Evolutionary conservation across 75 land plant genomes (phyloP), one percentile per base, ranked within the genome.

Genomic region (Pinus albicaulis): DNA sequence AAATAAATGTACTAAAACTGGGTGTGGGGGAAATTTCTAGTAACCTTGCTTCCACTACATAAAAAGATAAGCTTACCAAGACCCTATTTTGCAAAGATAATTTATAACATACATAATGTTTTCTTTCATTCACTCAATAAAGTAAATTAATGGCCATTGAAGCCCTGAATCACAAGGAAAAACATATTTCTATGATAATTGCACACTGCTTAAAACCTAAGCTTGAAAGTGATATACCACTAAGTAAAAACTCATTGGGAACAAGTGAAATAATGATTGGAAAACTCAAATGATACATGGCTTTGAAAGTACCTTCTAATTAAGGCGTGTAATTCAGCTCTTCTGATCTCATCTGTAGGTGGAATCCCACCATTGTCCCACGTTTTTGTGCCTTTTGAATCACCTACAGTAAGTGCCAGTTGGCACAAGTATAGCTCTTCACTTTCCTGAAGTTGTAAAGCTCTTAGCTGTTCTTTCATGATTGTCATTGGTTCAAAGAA

Each of bases 291-390:
- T 57, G 44, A 17, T 58, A 28, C 22, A 76, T 41, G 71, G 16
- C 13, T 0, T 22, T 73, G 23, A 55, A 6, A 23, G 17, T 84
- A 92, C 97, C 95, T 92, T 83, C 87, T 82, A 66, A 85, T 74
- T 58, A 93, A 82, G 16, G 95, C 95, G 79, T 92, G 98, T 74
- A 97, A 48, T 74, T 97, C 95, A 31, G 92, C 98, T 79, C 78
- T 87, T 70, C 89, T 78, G 48, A 97, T 84, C 16, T 76, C 84
- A 77, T 97, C 92, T 74, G 76, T 76, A 34, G 98, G 90, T 76
- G 92, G 87, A 56, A 89, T 85, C 11, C 84, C 84, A 55, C 79
- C 76, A 77, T 83, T 82, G 69, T 92, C 77, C 99, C 99, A 97
- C 11, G 83, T 89, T 55, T 85, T 85, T 58, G 85, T 82, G 44